These are phyloP conservation scores for Pigoraptor vietnamica DNA, from an alignment of 78 protist genomes.

Conservation along the genomic window DNA sequence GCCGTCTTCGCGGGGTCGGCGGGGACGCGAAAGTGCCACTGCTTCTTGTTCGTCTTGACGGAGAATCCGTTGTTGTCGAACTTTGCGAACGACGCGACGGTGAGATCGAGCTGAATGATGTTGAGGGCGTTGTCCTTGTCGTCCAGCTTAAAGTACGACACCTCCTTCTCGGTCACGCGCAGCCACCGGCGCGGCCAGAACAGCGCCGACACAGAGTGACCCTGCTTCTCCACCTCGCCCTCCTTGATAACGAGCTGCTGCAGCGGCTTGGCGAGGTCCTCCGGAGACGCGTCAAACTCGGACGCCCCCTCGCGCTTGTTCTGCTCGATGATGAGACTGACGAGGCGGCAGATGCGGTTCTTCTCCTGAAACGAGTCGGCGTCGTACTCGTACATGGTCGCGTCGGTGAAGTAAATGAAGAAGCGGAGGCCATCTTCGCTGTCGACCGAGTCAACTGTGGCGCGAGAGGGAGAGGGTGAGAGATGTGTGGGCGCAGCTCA, in stretches of 20 bases:
- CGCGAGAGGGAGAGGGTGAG: no score
- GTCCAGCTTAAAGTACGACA: background rate
- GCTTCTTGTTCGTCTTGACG: background rate
- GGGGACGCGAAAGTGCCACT: background rate
- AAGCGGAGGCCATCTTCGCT: background rate
- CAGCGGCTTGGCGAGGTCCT: background rate
- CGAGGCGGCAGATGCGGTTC: background rate
- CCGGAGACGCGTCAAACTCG: background rate
- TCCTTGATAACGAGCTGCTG: background rate
- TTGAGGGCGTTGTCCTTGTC: background rate
- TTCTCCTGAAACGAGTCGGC: conserved; percentile 4
- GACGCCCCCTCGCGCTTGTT: background rate
- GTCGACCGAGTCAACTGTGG: no score
- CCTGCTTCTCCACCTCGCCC: background rate
- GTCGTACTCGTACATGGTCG: background rate
- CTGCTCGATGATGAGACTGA: background rate
- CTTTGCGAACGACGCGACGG: no score
- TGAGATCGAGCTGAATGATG: background rate
- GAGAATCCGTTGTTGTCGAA: background rate
- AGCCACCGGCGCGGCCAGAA: background rate
- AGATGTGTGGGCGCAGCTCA: no score
- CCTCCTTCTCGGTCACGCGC: background rate
- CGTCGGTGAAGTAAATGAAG: background rate
- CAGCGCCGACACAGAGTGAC: background rate
- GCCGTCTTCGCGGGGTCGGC: background rate